A percentile compares a stretch with the other conserved stretches of the same genome.
Evolutionary conservation across 305 asterid species (phyloP).

Genomic region (Fraxinus sp.): DNA sequence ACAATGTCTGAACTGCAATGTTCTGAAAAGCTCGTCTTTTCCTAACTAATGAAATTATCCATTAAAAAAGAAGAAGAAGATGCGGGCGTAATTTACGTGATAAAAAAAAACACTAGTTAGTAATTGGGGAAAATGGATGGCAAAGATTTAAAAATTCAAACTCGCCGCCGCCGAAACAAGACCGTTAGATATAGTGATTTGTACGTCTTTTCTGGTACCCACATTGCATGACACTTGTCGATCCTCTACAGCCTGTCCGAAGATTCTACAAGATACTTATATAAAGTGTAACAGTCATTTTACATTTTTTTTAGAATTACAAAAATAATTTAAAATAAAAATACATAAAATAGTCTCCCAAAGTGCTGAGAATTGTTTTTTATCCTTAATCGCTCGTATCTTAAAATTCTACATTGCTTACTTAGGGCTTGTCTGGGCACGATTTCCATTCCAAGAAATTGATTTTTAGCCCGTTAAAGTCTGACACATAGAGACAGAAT

Average conservation of each 20-base stretch:
- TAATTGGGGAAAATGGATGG: not conserved
- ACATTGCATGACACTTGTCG: not conserved
- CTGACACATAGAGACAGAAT: too few species aligned
- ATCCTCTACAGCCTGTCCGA: not conserved
- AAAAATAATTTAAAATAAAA: too few species aligned
- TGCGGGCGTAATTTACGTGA: not conserved
- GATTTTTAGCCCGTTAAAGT: too few species aligned
- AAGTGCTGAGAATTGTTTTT: not conserved
- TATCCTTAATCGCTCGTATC: too few species aligned
- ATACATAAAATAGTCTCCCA: too few species aligned
- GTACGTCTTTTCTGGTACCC: not conserved
- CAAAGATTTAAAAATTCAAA: not conserved
- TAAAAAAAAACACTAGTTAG: not conserved
- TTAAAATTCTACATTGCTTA: too few species aligned
- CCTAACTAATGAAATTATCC: not conserved
- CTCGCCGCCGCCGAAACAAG: not conserved
- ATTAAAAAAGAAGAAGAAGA: not conserved
- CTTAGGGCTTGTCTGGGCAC: too few species aligned
- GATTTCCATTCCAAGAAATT: too few species aligned
- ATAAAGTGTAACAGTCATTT: not conserved
- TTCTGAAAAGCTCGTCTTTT: not conserved
- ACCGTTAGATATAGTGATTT: not conserved
- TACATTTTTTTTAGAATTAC: not conserved
- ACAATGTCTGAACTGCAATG: not conserved
- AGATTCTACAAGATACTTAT: not conserved